These are phyloP conservation scores for Komagataea norvegica DNA, from an alignment of 1,139 yeast species.

Conservation along the genomic window DNA sequence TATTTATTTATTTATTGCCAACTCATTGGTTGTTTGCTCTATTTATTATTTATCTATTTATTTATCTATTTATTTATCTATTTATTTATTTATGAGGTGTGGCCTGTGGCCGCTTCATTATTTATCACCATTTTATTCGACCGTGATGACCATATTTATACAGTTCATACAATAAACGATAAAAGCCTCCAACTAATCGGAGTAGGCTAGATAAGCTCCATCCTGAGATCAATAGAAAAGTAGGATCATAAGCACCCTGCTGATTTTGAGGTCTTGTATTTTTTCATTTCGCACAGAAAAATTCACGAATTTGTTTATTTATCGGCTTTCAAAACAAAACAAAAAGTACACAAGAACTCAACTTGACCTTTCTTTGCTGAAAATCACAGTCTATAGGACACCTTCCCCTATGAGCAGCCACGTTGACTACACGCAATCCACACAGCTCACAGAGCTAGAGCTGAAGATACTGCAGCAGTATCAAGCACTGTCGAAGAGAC, in stretches of 20 bases:
- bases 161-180: no score
- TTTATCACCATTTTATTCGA: no score
- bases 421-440: constrained; percentile 31
- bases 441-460: constrained; percentile 37
- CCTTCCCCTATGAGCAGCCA: constrained; percentile 4
- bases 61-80: constrained; percentile 2
- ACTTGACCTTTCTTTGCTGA: no score
- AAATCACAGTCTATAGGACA: background rate
- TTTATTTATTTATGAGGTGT: background rate
- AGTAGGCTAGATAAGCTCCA: no score
- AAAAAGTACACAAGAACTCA: no score
- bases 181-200: no score
- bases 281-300: no score
- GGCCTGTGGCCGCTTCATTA: background rate
- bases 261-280: no score
- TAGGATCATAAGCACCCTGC: no score
- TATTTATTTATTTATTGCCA: background rate
- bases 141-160: no score
- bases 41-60: constrained; percentile 7
- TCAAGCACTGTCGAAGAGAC: constrained; percentile 41
- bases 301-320: no score
- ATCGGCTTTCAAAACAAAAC: background rate
- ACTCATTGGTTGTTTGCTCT: background rate
- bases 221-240: no score
- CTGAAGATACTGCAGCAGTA: constrained; percentile 42